These are phyloP conservation scores for Colletotrichum liaoningense DNA, from an alignment of 2,329 filamentous ascomycete genomes.

Conservation along the genomic window DNA sequence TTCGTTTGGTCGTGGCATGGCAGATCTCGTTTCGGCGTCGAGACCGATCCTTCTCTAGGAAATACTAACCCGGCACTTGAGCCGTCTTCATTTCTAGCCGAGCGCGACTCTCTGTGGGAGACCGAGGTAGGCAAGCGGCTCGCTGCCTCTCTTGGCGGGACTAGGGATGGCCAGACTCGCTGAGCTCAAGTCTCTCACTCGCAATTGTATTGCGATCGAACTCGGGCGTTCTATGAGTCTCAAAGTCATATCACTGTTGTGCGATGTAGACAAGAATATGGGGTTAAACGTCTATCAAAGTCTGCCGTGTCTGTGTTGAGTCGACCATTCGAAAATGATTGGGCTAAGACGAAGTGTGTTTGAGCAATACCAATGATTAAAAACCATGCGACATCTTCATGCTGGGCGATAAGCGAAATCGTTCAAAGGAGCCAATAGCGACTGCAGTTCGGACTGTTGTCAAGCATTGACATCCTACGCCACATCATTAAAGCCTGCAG, in stretches of 20 bases:
- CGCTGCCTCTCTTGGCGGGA: neutral
- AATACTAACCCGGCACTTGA: neutral
- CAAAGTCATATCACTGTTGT: neutral
- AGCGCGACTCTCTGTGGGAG: neutral
- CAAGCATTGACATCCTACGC: neutral
- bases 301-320: neutral
- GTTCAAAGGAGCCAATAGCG: conserved; percentile 12
- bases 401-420: conserved; percentile 28
- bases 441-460: neutral
- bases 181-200: no score
- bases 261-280: neutral
- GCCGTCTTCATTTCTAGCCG: neutral
- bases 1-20: neutral
- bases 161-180: no score
- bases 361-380: conserved; percentile 29
- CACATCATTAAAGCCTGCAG: neutral
- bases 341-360: neutral
- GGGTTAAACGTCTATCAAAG: neutral
- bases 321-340: neutral
- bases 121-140: neutral
- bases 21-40: neutral
- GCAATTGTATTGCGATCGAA: no score
- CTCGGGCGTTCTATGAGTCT: neutral
- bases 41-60: neutral
- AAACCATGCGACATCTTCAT: conserved; percentile 10